These are phyloP conservation scores for Fraxinus sp. DNA, from an alignment of 305 asterid genomes.

Conservation along the genomic window DNA sequence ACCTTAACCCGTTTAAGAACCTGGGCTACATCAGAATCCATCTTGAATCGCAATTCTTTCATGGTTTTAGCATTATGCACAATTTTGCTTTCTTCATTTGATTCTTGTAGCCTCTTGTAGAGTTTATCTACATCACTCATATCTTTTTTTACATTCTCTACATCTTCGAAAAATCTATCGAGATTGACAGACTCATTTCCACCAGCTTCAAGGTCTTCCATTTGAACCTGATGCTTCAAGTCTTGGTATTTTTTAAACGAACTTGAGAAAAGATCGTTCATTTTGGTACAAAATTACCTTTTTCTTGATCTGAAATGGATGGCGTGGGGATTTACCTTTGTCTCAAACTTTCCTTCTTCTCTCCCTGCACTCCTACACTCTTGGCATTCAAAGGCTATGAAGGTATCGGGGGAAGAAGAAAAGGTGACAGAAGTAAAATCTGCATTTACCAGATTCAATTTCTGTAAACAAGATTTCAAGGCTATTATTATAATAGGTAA, in stretches of 20 bases:
- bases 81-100: constrained; percentile 62
- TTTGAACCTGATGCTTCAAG: constrained; percentile 33
- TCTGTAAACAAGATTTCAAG: constrained; percentile 21
- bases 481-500: constrained; percentile 23
- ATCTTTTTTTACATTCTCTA: constrained; percentile 67
- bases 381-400: constrained; percentile 28
- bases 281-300: constrained; percentile 26
- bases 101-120: constrained; percentile 51
- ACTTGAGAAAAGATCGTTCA: constrained; percentile 84
- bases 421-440: constrained; percentile 55
- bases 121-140: constrained; percentile 61
- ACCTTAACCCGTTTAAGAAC: constrained; percentile 57
- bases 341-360: constrained; percentile 51
- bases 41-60: constrained; percentile 56
- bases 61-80: constrained; percentile 53
- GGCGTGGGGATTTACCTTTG: constrained; percentile 20
- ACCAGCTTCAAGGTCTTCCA: constrained; percentile 63
- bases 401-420: constrained; percentile 52
- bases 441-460: constrained; percentile 30
- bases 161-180: constrained; percentile 61
- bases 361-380: constrained; percentile 30
- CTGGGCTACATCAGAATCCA: constrained; percentile 72
- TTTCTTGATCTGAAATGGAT: background rate
- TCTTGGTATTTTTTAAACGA: constrained; percentile 66
- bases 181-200: constrained; percentile 51